phyloP scores from a whole-genome alignment of 495 filamentous ascomycete species.

The Alectoria sarmentosa region DNA sequence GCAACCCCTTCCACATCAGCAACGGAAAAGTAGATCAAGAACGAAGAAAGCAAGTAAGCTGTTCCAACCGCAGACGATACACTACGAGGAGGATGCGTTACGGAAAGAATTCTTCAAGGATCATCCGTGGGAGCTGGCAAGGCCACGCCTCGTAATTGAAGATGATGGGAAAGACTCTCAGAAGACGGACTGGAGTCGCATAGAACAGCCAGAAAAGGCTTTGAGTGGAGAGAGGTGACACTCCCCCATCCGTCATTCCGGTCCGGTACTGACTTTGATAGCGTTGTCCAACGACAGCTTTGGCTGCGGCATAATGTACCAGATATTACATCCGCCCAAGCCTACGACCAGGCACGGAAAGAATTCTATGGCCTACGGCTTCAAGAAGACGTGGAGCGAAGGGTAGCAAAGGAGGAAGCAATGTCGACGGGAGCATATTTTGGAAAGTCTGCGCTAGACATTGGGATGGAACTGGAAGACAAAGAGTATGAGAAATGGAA shows the following conservation, averaged over 20 bases:
- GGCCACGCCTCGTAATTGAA: slow-evolving; percentile 79
- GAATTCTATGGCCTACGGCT: slow-evolving; percentile 87
- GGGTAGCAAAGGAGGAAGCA: slow-evolving; percentile 86
- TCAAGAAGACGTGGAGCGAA: slow-evolving; percentile 71
- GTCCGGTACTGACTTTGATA: slow-evolving; percentile 35
- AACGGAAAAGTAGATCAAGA: slow-evolving; percentile 44
- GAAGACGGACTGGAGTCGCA: slow-evolving; percentile 68
- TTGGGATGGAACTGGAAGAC: slow-evolving; percentile 80
- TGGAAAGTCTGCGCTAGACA: slow-evolving; percentile 61
- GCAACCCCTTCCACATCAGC: slow-evolving; percentile 58
- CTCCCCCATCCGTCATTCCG: neutral
- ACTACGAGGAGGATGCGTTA: slow-evolving; percentile 79
- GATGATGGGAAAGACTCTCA: slow-evolving; percentile 73
- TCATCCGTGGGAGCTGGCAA: slow-evolving; percentile 95
- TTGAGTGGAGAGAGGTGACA: slow-evolving; percentile 55
- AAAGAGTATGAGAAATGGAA: slow-evolving; percentile 72
- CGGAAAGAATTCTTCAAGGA: slow-evolving; percentile 78
- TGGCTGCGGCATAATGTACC: slow-evolving; percentile 66
- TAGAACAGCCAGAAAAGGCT: slow-evolving; percentile 69
- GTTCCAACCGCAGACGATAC: slow-evolving; percentile 70
- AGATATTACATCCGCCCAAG: slow-evolving; percentile 50
- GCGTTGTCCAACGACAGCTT: slow-evolving; percentile 88
- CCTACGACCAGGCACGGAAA: slow-evolving; percentile 83
- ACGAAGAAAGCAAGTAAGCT: slow-evolving; percentile 61
- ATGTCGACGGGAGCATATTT: slow-evolving; percentile 79